Evolutionary conservation across 2,329 filamentous ascomycete species (phyloP).

Genomic region (Didymella glomerata): DNA sequence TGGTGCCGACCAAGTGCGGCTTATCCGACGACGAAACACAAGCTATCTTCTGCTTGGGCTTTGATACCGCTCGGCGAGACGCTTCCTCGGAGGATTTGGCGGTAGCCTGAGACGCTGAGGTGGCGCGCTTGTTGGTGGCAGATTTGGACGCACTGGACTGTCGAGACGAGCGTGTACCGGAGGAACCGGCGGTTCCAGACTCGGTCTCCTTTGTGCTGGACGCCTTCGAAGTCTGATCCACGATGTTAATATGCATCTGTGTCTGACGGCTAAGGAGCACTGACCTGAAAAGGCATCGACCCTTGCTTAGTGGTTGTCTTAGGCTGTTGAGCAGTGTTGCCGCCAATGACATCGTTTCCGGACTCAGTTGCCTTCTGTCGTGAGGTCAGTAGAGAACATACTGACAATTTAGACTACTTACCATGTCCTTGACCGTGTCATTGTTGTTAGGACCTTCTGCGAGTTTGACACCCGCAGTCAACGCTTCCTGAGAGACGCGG

Average conservation of each 20-base stretch:
- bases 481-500: not conserved
- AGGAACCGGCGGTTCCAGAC: not conserved
- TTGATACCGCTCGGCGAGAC: not conserved
- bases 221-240: not conserved
- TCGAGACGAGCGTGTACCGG: not conserved
- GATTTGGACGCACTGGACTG: not conserved
- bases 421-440: not conserved
- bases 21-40: not conserved
- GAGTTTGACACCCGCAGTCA: not conserved
- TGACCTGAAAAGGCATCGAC: not conserved
- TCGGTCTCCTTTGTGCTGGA: not conserved
- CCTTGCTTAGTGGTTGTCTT: not conserved
- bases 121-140: not conserved
- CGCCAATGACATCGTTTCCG: not conserved
- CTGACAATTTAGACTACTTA: not conserved
- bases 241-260: not conserved
- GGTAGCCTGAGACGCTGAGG: not conserved
- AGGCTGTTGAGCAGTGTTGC: not conserved
- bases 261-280: not conserved
- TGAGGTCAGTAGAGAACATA: not conserved
- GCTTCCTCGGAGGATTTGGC: not conserved
- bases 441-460: not conserved
- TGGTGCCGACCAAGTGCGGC: not conserved
- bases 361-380: not conserved
- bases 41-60: not conserved